Evolutionary conservation across 176 grass and related monocot genomes (phyloP).

Genomic region (Oryza glumipatula): DNA sequence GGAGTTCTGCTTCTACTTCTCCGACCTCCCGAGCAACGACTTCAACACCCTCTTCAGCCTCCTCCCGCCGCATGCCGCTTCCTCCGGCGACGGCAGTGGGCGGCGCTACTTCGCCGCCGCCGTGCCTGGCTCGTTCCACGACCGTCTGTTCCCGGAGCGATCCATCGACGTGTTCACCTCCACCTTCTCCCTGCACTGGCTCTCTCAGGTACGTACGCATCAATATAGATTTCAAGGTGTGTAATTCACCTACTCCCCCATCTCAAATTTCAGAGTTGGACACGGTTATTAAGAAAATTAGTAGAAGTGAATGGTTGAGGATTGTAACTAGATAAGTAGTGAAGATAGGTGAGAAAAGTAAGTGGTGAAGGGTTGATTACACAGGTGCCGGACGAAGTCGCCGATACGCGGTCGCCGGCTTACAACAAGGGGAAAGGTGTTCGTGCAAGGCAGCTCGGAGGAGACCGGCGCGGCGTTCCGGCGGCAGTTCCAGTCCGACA

Average conservation of each 20-base stretch:
- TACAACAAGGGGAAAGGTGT: constrained; percentile 1
- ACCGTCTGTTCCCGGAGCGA: neutral
- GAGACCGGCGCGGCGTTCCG: neutral
- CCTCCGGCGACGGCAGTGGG: neutral
- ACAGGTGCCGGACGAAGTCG: neutral
- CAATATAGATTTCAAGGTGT: no score
- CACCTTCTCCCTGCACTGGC: neutral
- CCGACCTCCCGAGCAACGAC: neutral
- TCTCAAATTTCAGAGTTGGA: no score
- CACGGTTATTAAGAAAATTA: no score
- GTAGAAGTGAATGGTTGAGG: no score
- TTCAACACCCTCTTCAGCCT: neutral
- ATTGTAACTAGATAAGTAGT: no score
- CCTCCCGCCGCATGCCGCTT: neutral
- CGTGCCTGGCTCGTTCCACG: neutral
- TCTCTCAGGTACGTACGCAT: neutral
- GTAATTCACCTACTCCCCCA: no score
- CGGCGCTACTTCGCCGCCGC: neutral
- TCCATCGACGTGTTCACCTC: neutral
- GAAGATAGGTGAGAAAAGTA: no score
- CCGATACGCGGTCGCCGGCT: neutral
- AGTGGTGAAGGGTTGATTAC: neutral
- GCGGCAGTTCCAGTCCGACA: neutral
- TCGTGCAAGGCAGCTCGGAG: neutral
- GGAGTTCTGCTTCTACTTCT: neutral